A percentile compares a stretch with the other conserved stretches of the same genome.
These are phyloP conservation scores for Phytopythium montanum DNA, from an alignment of 352 stramenopile species.

Conservation along the genomic window DNA sequence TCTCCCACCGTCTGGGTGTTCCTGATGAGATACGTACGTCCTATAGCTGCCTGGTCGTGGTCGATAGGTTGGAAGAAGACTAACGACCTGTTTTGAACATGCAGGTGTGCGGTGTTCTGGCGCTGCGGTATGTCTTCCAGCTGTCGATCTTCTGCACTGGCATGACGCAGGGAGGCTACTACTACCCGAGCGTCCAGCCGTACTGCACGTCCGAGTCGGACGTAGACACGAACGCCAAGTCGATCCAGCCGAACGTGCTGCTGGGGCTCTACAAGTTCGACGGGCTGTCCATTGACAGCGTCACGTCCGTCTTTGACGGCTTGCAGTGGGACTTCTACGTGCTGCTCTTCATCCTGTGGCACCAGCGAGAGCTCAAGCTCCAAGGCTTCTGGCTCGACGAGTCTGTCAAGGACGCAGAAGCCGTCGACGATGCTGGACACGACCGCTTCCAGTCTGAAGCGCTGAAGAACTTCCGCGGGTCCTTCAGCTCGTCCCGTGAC, in stretches of 20 bases:
- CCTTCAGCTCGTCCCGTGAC: slow-evolving; percentile 60
- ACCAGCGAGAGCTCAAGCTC: slow-evolving; percentile 72
- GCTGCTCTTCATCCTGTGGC: slow-evolving; percentile 73
- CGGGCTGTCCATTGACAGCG: slow-evolving; percentile 43
- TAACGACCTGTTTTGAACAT: slow-evolving; percentile 4
- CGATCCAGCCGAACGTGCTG: slow-evolving; percentile 78
- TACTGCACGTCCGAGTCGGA: slow-evolving; percentile 43
- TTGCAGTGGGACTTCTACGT: slow-evolving; percentile 87
- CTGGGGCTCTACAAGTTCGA: slow-evolving; percentile 88
- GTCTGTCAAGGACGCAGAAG: slow-evolving; percentile 10
- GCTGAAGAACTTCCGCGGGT: slow-evolving; percentile 33
- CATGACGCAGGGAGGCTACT: slow-evolving; percentile 46
- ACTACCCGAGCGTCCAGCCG: slow-evolving; percentile 79
- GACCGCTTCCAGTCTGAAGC: slow-evolving; percentile 44
- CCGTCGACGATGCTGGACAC: slow-evolving; percentile 17
- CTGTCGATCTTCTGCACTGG: slow-evolving; percentile 79
- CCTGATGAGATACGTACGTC: slow-evolving; percentile 80
- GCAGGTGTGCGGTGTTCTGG: slow-evolving; percentile 47
- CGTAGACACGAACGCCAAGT: slow-evolving; percentile 41
- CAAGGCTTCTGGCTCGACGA: slow-evolving; percentile 72
- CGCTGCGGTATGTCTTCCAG: slow-evolving; percentile 78
- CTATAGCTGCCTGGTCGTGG: neutral
- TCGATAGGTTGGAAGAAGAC: neutral
- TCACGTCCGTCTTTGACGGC: slow-evolving; percentile 56
- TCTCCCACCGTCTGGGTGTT: slow-evolving; percentile 58